Evolutionary conservation across 2,329 filamentous ascomycete species (phyloP).

Genomic region (Hypoxylon sp.): DNA sequence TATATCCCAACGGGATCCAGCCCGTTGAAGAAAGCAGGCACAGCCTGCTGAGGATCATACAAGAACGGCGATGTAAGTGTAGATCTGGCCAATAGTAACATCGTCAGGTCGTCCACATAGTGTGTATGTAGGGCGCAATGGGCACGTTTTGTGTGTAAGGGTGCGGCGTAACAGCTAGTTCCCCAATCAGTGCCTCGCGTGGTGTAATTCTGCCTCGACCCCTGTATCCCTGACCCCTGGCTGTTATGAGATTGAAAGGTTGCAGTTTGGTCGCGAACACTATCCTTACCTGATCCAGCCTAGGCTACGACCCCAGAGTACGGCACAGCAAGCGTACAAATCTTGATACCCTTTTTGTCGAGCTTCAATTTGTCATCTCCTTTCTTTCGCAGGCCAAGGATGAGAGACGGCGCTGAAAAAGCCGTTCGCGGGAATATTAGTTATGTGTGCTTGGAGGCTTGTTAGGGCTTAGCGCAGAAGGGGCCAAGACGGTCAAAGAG

Average conservation of each 20-base stretch:
- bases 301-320: neutral
- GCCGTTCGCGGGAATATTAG: neutral
- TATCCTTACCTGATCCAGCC: neutral
- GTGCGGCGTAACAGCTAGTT: slow-evolving; percentile 23
- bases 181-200: slow-evolving; percentile 10
- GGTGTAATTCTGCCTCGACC: slow-evolving; percentile 11
- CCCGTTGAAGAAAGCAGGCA: slow-evolving; percentile 6
- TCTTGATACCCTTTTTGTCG: neutral
- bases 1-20: slow-evolving; percentile 3
- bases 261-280: neutral
- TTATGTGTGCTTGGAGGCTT: neutral
- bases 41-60: slow-evolving; percentile 4
- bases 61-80: slow-evolving; percentile 8
- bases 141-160: slow-evolving; percentile 19
- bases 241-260: slow-evolving; percentile 7
- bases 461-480: neutral
- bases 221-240: neutral
- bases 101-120: neutral
- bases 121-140: neutral
- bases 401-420: neutral
- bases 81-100: slow-evolving; percentile 6
- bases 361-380: neutral
- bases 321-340: neutral
- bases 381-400: neutral
- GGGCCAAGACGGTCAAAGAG: neutral